Conservation (phyloP, 345 rosid species). For the Populus alba region DNA sequence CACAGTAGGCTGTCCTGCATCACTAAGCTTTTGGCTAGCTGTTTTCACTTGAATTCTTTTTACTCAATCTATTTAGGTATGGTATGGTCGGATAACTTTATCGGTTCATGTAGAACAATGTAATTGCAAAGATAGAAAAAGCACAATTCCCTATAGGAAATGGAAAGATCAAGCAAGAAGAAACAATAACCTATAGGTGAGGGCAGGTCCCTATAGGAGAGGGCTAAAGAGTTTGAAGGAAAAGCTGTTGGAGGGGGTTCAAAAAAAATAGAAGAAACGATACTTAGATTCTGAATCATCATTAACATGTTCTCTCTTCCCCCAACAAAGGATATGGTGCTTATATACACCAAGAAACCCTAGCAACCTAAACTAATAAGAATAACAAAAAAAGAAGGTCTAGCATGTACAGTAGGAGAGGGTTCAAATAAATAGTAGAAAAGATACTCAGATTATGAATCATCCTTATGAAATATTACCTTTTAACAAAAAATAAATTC, state of each 20-base stretch:
- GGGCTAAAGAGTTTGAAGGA: not conserved
- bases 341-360: not conserved
- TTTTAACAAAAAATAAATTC: not conserved
- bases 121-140: not conserved
- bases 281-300: not conserved
- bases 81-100: not conserved
- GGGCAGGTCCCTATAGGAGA: not conserved
- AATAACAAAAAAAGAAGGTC: not conserved
- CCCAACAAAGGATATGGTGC: not conserved
- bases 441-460: no score
- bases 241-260: not conserved
- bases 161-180: not conserved
- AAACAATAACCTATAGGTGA: not conserved
- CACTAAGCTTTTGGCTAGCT: not conserved
- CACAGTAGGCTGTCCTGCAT: not conserved
- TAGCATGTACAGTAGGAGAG: no score
- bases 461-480: no score
- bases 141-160: not conserved
- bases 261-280: not conserved
- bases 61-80: not conserved
- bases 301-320: not conserved
- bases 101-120: not conserved
- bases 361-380: not conserved
- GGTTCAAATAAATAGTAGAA: no score
- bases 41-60: not conserved